Evolutionary conservation across 1,284 basidiomycete genomes (phyloP), one percentile per base, ranked within the genome.

Genomic region (Ganoderma resinaceum): DNA sequence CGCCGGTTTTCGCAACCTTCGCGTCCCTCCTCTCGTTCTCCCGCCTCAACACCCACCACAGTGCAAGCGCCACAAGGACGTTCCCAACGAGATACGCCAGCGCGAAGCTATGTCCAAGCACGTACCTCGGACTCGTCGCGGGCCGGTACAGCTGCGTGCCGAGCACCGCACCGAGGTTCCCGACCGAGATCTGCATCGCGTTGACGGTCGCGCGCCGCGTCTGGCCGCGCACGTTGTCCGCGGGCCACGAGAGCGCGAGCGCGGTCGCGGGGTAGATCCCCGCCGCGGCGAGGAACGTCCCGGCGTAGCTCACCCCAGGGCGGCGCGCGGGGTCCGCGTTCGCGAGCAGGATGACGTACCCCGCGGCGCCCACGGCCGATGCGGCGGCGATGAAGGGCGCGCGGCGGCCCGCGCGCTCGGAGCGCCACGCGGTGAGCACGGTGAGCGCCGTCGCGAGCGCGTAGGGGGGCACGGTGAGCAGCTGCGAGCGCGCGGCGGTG

Each of bases 191-290:
- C 76, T 91, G 89, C 84, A 90, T 85, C 1, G 89, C 90, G 2
- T 89, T 83, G 0, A 86, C 87, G 0, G 89, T 84, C 1, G 90
- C 91, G 6, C 90, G 85, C 75, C 91, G 91, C 1, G 90, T 92
- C 74, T 91, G 90, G 3, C 87, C 87, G 9, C 87, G 87, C n/a
- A 91, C 87, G 71, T 92, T 92, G 78, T 91, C 89, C n/a, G 86
- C 83, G 0, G 90, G 89, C 86, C 90, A 90, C 66, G 31, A 90
- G 76, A 11, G 89, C 84, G 74, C 88, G 49, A 72, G 66, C 20
- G 71, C 71, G 2, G 69, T 70, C 23, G 69, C 66, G 20, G 71
- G 69, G 76, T 90, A 93, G 11, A 91, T 82, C 1, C 90, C 71
- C 4, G 62, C 71, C 3, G 71, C 67, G n/a, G 68, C 69, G 43